Evolutionary conservation across 441 rosid genomes (phyloP).

Genomic region (Populus hybrid): DNA sequence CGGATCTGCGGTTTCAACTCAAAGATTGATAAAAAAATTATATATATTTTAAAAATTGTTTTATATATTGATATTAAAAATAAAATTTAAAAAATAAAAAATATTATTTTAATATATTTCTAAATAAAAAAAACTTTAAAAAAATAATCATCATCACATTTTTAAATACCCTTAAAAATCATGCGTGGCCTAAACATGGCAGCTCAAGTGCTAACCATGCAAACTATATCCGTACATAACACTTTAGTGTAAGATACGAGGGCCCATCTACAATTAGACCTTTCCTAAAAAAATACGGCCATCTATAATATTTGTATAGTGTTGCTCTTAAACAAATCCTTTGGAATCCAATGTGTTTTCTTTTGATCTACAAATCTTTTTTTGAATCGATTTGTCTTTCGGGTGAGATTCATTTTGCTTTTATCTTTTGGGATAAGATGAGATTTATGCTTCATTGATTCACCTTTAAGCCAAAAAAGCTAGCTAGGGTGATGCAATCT

Average conservation of each 20-base stretch:
- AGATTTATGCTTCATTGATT: slow-evolving; percentile 42
- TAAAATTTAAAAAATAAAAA: too few relatives aligned
- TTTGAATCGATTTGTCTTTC: slow-evolving; percentile 35
- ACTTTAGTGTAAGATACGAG: neutral
- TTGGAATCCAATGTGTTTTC: slow-evolving; percentile 46
- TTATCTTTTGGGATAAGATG: slow-evolving; percentile 46
- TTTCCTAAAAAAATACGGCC: neutral
- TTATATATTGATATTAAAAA: too few relatives aligned
- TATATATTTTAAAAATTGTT: too few relatives aligned
- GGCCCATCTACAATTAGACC: slow-evolving; percentile 15
- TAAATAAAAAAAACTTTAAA: too few relatives aligned
- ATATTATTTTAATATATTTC: too few relatives aligned
- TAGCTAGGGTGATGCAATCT: neutral
- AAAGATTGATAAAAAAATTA: too few relatives aligned
- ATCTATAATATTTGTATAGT: neutral
- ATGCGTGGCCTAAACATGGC: slow-evolving; percentile 23
- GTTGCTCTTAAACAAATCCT: slow-evolving; percentile 12
- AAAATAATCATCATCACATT: too few relatives aligned
- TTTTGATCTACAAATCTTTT: slow-evolving; percentile 21
- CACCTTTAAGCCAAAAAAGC: slow-evolving; percentile 31
- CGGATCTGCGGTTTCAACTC: too few relatives aligned
- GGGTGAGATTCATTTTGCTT: slow-evolving; percentile 49
- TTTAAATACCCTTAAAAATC: neutral
- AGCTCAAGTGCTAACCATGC: slow-evolving; percentile 23
- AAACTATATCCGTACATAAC: slow-evolving; percentile 4